phyloP scores from a whole-genome alignment of 768 basidiomycete genomes.

The Termitomyces sp. region DNA sequence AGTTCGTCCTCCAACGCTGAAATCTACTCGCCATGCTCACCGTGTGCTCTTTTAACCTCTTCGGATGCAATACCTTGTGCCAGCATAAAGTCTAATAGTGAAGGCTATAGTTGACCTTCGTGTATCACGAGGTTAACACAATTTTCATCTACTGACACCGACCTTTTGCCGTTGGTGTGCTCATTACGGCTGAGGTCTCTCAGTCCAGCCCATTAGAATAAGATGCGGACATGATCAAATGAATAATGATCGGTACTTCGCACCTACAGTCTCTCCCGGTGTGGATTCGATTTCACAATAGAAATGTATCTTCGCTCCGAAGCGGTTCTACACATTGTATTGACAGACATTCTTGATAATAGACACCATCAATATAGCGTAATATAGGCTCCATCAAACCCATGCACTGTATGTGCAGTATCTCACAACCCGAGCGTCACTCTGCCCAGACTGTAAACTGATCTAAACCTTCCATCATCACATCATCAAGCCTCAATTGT shows the following conservation, averaged over 20 bases:
- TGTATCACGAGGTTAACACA: not conserved
- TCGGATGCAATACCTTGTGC: not conserved
- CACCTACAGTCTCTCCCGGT: not conserved
- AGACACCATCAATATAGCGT: not conserved
- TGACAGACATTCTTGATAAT: not conserved
- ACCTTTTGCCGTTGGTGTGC: slow-evolving; percentile 2
- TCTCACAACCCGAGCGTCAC: not conserved
- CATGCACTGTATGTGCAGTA: not conserved
- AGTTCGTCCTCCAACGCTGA: not conserved
- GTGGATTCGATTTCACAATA: not conserved
- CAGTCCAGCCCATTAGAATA: not conserved
- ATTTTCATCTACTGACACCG: not conserved
- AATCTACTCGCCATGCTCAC: not conserved
- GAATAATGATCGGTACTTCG: slow-evolving; percentile 1
- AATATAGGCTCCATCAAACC: not conserved
- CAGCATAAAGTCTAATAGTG: not conserved
- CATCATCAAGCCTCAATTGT: not conserved
- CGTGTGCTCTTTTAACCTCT: not conserved
- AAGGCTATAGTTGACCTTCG: not conserved
- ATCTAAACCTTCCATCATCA: not conserved
- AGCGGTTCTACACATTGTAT: not conserved
- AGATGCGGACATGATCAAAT: not conserved
- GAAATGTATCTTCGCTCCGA: not conserved
- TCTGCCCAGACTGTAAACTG: not conserved
- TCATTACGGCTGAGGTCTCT: not conserved